A percentile compares a stretch with the other conserved stretches of the same genome.
Evolutionary conservation across 2,329 filamentous ascomycete genomes (phyloP).

Genomic region (Colletotrichum sp.): DNA sequence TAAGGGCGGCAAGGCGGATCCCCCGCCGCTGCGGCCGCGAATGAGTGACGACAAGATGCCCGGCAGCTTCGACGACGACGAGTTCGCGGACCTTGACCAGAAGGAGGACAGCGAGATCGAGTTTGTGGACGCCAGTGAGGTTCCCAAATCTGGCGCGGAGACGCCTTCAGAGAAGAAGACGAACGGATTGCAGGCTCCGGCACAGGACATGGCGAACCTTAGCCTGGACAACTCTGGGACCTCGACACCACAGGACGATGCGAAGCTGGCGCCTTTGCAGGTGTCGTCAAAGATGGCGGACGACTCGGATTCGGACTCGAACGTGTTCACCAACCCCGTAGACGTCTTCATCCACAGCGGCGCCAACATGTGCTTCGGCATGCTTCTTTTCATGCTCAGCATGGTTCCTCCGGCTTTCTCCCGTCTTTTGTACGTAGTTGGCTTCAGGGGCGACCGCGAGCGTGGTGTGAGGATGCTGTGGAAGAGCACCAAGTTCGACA

Average conservation of each 20-base stretch:
- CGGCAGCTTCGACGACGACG: constrained; percentile 39
- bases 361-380: constrained; percentile 86
- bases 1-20: constrained; percentile 21
- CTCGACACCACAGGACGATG: constrained; percentile 10
- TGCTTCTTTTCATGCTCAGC: constrained; percentile 85
- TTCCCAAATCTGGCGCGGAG: constrained; percentile 40
- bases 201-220: not conserved
- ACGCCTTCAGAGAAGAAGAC: constrained; percentile 52
- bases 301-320: constrained; percentile 22
- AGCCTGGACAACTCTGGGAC: constrained; percentile 10
- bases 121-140: constrained; percentile 63
- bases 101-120: constrained; percentile 46
- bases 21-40: constrained; percentile 16
- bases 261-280: constrained; percentile 11
- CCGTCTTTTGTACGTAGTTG: constrained; percentile 85
- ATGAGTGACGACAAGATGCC: constrained; percentile 40
- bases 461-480: constrained; percentile 86
- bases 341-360: constrained; percentile 92
- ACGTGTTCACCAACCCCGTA: constrained; percentile 72
- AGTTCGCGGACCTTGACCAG: constrained; percentile 32
- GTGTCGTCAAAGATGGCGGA: constrained; percentile 9
- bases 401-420: constrained; percentile 91
- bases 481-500: constrained; percentile 84
- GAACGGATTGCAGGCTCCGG: constrained; percentile 26
- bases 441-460: constrained; percentile 88